Percentiles rank a stretch among this genome's conserved stretches.
These are phyloP conservation scores for Ogataea hybrid DNA, from an alignment of 1,139 yeast genomes.

Conservation along the genomic window DNA sequence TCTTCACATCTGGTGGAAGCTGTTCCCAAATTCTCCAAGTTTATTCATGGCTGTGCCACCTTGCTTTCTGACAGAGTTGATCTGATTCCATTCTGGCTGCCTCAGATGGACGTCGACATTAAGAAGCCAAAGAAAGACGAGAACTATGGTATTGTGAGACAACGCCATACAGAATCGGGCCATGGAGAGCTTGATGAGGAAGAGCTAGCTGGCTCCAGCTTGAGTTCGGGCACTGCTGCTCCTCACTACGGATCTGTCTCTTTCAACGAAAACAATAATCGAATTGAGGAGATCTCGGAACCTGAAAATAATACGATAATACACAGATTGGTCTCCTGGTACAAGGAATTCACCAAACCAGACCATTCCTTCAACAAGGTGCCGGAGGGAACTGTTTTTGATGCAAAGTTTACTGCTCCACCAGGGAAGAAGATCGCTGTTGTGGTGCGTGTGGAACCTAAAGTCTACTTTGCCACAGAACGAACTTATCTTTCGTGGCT, in stretches of 20 bases:
- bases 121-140: slow-evolving; percentile 78
- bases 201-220: slow-evolving; percentile 39
- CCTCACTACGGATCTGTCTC: slow-evolving; percentile 37
- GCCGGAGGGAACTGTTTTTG: slow-evolving; percentile 80
- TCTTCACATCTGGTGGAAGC: slow-evolving; percentile 94
- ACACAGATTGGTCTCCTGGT: slow-evolving; percentile 14
- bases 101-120: slow-evolving; percentile 97
- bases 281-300: slow-evolving; percentile 25
- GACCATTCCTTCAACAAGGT: slow-evolving; percentile 62
- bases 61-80: slow-evolving; percentile 78
- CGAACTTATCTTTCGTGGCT: slow-evolving; percentile 79
- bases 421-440: slow-evolving; percentile 73
- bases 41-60: slow-evolving; percentile 93
- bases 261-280: slow-evolving; percentile 28
- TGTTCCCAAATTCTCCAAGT: slow-evolving; percentile 95
- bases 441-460: slow-evolving; percentile 81
- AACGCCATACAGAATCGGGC: slow-evolving; percentile 30
- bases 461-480: slow-evolving; percentile 82
- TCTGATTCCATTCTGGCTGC: slow-evolving; percentile 93
- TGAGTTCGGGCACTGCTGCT: slow-evolving; percentile 1
- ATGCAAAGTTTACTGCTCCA: slow-evolving; percentile 63
- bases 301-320: slow-evolving; percentile 13
- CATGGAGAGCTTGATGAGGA: slow-evolving; percentile 43
- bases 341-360: slow-evolving; percentile 22
- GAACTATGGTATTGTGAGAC: slow-evolving; percentile 53